Percentiles rank a stretch among this genome's conserved stretches.
Conservation (phyloP, 768 basidiomycete genomes). For the Suillus spraguei region DNA sequence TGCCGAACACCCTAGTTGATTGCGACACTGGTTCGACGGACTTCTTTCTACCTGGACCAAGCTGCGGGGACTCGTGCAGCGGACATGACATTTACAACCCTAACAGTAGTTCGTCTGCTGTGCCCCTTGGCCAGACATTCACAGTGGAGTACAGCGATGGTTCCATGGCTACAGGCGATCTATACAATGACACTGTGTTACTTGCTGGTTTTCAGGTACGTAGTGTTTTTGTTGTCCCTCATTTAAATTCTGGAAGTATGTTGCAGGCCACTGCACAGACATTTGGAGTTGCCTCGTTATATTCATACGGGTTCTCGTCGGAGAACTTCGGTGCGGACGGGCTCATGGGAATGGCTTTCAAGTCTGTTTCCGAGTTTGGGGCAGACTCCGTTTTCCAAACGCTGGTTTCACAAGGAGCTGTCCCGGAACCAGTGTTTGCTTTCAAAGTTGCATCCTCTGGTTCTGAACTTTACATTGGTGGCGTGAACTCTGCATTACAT, state of each 20-base stretch:
- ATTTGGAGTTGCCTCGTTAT: constrained; percentile 24
- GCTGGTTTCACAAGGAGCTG: constrained; percentile 39
- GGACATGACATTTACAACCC: constrained; percentile 41
- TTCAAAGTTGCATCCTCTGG: constrained; percentile 40
- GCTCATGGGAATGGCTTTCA: constrained; percentile 47
- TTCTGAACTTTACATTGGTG: constrained; percentile 45
- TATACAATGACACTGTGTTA: constrained; percentile 43
- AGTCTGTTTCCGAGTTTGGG: constrained; percentile 36
- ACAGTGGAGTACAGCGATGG: constrained; percentile 46
- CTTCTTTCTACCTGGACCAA: constrained; percentile 32
- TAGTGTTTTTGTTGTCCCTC: constrained; percentile 10
- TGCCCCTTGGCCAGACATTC: constrained; percentile 29
- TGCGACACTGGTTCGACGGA: constrained; percentile 41
- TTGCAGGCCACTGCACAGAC: constrained; percentile 26
- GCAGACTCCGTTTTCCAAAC: constrained; percentile 44
- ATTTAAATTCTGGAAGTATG: constrained; percentile 17
- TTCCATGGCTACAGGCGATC: constrained; percentile 39
- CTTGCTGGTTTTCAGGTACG: constrained; percentile 35
- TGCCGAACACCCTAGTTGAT: constrained; percentile 20
- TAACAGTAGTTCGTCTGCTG: constrained; percentile 32
- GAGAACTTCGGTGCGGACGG: constrained; percentile 29
- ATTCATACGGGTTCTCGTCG: constrained; percentile 19
- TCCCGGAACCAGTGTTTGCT: constrained; percentile 37
- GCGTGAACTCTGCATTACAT: constrained; percentile 40
- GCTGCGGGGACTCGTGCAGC: constrained; percentile 32